Conservation (phyloP, 1,284 basidiomycete genomes). For the Pseudozyma sp. region DNA sequence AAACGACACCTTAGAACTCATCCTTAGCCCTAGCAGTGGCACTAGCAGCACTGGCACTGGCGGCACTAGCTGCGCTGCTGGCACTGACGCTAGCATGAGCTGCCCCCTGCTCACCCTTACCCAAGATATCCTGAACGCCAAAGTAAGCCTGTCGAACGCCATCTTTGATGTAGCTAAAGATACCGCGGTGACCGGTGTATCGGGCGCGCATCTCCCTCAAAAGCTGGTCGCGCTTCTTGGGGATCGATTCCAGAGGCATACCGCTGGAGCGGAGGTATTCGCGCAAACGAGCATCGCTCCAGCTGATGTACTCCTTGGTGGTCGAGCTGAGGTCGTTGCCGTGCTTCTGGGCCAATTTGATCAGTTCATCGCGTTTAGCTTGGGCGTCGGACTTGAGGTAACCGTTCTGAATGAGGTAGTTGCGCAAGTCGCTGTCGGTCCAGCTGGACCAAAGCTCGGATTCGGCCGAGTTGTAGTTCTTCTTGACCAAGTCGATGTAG, state of each 20-base stretch:
- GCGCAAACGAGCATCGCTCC: conserved; percentile 63
- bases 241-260: conserved; percentile 51
- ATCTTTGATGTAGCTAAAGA: conserved; percentile 60
- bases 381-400: conserved; percentile 55
- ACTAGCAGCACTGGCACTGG: conserved; percentile 36
- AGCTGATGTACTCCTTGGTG: conserved; percentile 60
- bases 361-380: conserved; percentile 62
- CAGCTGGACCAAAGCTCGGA: conserved; percentile 58
- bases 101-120: conserved; percentile 55
- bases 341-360: conserved; percentile 60
- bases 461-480: conserved; percentile 55
- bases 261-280: conserved; percentile 60
- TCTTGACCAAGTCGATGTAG: conserved; percentile 46
- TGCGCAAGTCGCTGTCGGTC: conserved; percentile 63
- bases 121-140: conserved; percentile 58
- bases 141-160: conserved; percentile 59
- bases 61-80: conserved; percentile 42
- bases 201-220: conserved; percentile 65
- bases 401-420: conserved; percentile 59
- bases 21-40: conserved; percentile 48
- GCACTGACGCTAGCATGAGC: conserved; percentile 52
- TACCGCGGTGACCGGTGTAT: conserved; percentile 57
- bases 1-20: conserved; percentile 41
- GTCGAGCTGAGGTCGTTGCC: conserved; percentile 43
- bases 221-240: conserved; percentile 61